A percentile compares a stretch with the other conserved stretches of the same genome.
These are phyloP conservation scores for Conringia planisiliqua DNA, from an alignment of 345 rosid genomes.

Conservation along the genomic window DNA sequence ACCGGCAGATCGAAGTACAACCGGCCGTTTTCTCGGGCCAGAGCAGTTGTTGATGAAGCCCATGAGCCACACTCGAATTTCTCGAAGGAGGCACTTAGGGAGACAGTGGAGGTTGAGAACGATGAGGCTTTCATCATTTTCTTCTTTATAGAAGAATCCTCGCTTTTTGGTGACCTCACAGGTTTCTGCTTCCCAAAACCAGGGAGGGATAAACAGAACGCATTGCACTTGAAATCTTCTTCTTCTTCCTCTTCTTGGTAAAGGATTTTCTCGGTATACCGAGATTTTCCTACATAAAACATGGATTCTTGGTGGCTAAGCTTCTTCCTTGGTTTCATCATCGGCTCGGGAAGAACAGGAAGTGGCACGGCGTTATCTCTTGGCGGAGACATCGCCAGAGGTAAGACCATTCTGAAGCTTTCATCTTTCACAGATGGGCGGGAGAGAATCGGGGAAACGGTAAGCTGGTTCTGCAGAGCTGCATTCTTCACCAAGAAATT, in stretches of 20 bases:
- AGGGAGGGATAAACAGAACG: conserved; percentile 70
- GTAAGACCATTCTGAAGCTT: conserved; percentile 53
- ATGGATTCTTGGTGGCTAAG: conserved; percentile 27
- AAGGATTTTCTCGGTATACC: conserved; percentile 5
- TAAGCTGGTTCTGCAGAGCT: background rate
- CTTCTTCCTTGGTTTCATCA: conserved; percentile 44
- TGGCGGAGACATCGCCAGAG: conserved; percentile 32
- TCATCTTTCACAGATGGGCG: conserved; percentile 32
- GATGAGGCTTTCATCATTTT: conserved; percentile 33
- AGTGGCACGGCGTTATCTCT: conserved; percentile 31
- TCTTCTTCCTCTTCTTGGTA: conserved; percentile 32
- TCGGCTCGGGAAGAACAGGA: conserved; percentile 31
- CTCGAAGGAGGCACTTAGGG: conserved; percentile 68
- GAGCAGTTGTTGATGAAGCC: conserved; percentile 71
- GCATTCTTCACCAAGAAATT: conserved; percentile 21
- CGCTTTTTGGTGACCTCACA: conserved; percentile 38
- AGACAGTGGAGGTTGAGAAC: conserved; percentile 32
- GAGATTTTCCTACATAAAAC: conserved; percentile 3
- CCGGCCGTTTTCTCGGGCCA: conserved; percentile 36
- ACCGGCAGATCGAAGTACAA: conserved; percentile 64
- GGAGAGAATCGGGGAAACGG: conserved; percentile 8
- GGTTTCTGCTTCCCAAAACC: conserved; percentile 64
- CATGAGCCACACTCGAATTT: conserved; percentile 93
- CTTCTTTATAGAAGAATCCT: conserved; percentile 25
- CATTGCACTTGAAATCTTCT: conserved; percentile 59